Percentiles rank a stretch among this genome's conserved stretches.
phyloP scores from a whole-genome alignment of 441 rosid genomes.

The Caryocar brasiliense region DNA sequence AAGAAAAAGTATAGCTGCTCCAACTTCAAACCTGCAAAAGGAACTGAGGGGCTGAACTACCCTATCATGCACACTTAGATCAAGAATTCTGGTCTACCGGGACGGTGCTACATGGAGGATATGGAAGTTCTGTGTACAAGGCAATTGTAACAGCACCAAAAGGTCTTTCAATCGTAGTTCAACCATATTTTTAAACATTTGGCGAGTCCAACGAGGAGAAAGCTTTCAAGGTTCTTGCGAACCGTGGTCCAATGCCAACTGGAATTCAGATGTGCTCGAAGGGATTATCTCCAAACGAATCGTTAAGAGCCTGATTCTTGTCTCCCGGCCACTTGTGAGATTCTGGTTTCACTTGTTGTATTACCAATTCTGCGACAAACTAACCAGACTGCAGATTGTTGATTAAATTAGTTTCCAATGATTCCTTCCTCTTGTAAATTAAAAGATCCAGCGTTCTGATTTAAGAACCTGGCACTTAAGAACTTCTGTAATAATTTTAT shows the following conservation, averaged over 20 bases:
- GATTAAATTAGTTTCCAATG: too few relatives aligned
- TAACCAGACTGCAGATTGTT: too few relatives aligned
- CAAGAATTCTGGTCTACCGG: constrained; percentile 19
- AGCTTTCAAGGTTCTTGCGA: constrained; percentile 38
- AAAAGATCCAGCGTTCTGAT: too few relatives aligned
- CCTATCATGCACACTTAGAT: constrained; percentile 50
- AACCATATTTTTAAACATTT: constrained; percentile 29
- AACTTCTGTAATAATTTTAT: too few relatives aligned
- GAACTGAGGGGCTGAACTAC: constrained; percentile 51
- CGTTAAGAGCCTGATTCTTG: constrained; percentile 53
- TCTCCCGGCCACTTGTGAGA: constrained; percentile 15
- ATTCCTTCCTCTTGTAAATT: too few relatives aligned
- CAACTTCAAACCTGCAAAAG: constrained; percentile 28
- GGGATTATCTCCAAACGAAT: constrained; percentile 51
- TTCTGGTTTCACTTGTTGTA: too few relatives aligned
- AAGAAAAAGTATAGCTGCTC: constrained; percentile 47
- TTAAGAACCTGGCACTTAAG: too few relatives aligned
- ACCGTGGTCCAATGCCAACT: constrained; percentile 24
- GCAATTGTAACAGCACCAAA: constrained; percentile 30
- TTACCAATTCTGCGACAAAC: too few relatives aligned
- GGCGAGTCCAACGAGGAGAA: constrained; percentile 9
- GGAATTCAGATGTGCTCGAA: constrained; percentile 26
- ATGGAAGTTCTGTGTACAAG: constrained; percentile 25
- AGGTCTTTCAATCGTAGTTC: constrained; percentile 28
- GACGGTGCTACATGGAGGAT: constrained; percentile 38